A percentile compares a stretch with the other conserved stretches of the same genome.
Conservation (phyloP, 257 asterid genomes). For the Solanum pennellii region DNA sequence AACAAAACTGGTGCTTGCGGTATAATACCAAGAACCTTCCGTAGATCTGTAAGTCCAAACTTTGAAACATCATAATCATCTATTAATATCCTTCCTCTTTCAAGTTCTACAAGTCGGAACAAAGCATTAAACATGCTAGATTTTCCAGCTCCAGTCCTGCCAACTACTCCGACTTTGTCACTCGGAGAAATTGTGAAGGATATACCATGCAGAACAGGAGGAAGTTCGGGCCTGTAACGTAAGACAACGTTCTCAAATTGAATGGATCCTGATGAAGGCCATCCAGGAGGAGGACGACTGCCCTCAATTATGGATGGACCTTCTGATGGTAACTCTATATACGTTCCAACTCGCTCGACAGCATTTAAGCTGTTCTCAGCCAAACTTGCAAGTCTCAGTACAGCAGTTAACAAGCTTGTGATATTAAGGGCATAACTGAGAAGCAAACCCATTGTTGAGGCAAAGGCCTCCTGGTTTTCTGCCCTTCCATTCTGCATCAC, state of each 20-base stretch:
- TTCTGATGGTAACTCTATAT: conserved; percentile 80
- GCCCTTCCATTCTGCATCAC: conserved; percentile 89
- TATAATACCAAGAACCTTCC: conserved; percentile 91
- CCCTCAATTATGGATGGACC: conserved; percentile 54
- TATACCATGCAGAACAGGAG: conserved; percentile 88
- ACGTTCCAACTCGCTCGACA: conserved; percentile 88
- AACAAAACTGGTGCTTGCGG: conserved; percentile 96
- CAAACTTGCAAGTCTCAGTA: conserved; percentile 80
- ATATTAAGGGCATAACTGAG: conserved; percentile 84
- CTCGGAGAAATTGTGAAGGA: conserved; percentile 72
- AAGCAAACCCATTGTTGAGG: conserved; percentile 97
- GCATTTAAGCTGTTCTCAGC: conserved; percentile 93
- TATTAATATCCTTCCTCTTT: conserved; percentile 64
- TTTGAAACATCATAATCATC: conserved; percentile 70
- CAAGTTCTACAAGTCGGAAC: conserved; percentile 86
- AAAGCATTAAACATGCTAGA: conserved; percentile 96
- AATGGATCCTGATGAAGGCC: conserved; percentile 91
- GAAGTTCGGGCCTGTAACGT: conserved; percentile 92
- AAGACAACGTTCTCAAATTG: conserved; percentile 68
- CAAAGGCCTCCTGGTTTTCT: conserved; percentile 74
- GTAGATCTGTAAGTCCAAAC: conserved; percentile 79
- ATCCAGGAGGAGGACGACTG: conserved; percentile 90
- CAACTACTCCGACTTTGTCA: conserved; percentile 93
- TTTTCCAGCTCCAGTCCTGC: conserved; percentile 98
- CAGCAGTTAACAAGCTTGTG: conserved; percentile 68